These are phyloP conservation scores for Pichia sp. DNA, from an alignment of 1,139 yeast species.

Conservation along the genomic window DNA sequence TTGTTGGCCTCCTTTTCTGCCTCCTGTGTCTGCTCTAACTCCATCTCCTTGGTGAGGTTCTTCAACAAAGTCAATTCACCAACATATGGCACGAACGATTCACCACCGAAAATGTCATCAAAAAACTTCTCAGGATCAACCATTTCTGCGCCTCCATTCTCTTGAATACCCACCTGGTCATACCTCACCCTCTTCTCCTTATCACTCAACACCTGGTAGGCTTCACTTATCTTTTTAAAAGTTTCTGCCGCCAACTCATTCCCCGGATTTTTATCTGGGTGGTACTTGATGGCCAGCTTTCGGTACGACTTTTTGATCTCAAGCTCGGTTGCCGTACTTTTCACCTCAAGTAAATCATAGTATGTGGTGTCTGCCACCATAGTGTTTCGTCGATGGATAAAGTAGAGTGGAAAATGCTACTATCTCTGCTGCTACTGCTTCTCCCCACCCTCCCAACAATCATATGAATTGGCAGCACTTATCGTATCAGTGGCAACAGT, in stretches of 20 bases:
- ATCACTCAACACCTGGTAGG: slow-evolving; percentile 80
- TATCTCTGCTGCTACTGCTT: not conserved
- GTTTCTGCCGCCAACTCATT: slow-evolving; percentile 71
- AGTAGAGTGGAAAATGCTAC: not conserved
- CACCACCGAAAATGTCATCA: slow-evolving; percentile 71
- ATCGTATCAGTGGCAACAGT: not conserved
- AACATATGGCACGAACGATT: slow-evolving; percentile 58
- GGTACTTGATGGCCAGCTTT: slow-evolving; percentile 80
- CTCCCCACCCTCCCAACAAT: not conserved
- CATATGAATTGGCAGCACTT: too few relatives aligned
- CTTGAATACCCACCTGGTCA: slow-evolving; percentile 75
- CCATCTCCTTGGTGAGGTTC: slow-evolving; percentile 72
- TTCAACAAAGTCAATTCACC: slow-evolving; percentile 87
- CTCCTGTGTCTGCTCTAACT: slow-evolving; percentile 46
- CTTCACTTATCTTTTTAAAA: slow-evolving; percentile 60
- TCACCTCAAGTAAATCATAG: slow-evolving; percentile 71
- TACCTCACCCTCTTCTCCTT: slow-evolving; percentile 66
- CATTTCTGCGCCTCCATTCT: slow-evolving; percentile 37
- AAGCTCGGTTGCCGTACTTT: slow-evolving; percentile 66
- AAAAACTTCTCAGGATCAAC: slow-evolving; percentile 36
- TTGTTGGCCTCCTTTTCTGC: slow-evolving; percentile 34
- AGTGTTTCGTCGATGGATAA: not conserved
- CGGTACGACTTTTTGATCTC: slow-evolving; percentile 95
- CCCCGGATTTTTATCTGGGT: slow-evolving; percentile 94
- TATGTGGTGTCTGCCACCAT: slow-evolving; percentile 93